Conservation (phyloP, 257 asterid genomes). For the Nicotiana noctiflora region DNA sequence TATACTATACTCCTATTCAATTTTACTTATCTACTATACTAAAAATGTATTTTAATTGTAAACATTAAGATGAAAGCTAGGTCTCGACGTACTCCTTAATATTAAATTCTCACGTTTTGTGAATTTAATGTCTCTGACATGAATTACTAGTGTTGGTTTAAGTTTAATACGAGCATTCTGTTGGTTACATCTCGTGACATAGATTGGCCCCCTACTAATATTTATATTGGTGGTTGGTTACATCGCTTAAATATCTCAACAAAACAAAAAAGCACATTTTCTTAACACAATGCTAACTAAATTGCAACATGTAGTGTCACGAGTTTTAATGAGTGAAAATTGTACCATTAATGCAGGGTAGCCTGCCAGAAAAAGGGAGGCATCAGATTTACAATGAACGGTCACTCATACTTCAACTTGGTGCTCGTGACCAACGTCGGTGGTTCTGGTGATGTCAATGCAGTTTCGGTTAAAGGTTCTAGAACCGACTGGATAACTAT, state of each 20-base stretch:
- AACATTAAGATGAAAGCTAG: not conserved
- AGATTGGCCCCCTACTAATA: not conserved
- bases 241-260: not conserved
- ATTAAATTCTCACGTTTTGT: not conserved
- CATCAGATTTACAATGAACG: conserved; percentile 12
- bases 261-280: not conserved
- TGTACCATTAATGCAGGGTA: conserved; percentile 3
- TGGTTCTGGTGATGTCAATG: conserved; percentile 8
- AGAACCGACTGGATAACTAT: not conserved
- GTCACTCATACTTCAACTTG: conserved; percentile 11
- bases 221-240: not conserved
- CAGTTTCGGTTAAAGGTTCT: conserved; percentile 2
- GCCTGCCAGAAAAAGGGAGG: conserved; percentile 12
- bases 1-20: no score
- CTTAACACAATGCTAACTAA: not conserved
- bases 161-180: not conserved
- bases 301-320: not conserved
- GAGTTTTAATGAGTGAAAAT: not conserved
- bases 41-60: no score
- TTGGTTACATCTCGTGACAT: not conserved
- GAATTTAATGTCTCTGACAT: no score
- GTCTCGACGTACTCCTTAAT: not conserved
- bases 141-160: not conserved
- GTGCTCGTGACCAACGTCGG: conserved; percentile 9
- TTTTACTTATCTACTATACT: no score